A percentile compares a stretch with the other conserved stretches of the same genome.
phyloP scores from a whole-genome alignment of 2,329 filamentous ascomycete species.

The Alternaria triticimaculans region DNA sequence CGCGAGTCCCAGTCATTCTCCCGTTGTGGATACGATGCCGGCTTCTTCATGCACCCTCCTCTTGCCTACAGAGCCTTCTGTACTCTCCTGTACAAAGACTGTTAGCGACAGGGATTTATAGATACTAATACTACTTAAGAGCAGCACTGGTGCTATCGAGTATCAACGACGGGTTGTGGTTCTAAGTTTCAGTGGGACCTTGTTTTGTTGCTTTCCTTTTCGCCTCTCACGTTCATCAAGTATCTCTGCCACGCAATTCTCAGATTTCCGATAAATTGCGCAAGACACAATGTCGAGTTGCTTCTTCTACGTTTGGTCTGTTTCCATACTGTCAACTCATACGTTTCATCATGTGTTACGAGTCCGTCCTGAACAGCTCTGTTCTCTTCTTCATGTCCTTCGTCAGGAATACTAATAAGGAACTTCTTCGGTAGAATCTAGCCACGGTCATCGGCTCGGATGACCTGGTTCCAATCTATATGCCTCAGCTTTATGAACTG shows the following conservation, averaged over 20 bases:
- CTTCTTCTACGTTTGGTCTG: accelerated
- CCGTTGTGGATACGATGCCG: not conserved
- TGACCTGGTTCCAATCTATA: not conserved
- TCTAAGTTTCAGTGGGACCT: not conserved
- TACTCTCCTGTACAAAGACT: not conserved
- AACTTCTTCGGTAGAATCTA: accelerated
- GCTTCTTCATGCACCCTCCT: not conserved
- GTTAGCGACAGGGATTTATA: not conserved
- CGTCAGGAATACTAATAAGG: not conserved
- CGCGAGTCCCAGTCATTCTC: not conserved
- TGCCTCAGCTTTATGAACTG: not conserved
- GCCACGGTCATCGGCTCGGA: not conserved
- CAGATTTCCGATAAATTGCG: accelerated
- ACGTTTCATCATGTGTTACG: not conserved
- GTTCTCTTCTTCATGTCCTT: not conserved
- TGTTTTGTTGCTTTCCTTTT: accelerated
- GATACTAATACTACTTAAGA: not conserved
- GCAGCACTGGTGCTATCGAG: not conserved
- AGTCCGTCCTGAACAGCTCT: not conserved
- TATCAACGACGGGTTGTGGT: not conserved
- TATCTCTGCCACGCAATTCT: not conserved
- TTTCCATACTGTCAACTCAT: not conserved
- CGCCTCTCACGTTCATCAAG: not conserved
- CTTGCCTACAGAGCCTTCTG: not conserved
- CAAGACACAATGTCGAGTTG: not conserved